Conservation (phyloP, 495 filamentous ascomycete genomes). For the Annulohypoxylon stygium region DNA sequence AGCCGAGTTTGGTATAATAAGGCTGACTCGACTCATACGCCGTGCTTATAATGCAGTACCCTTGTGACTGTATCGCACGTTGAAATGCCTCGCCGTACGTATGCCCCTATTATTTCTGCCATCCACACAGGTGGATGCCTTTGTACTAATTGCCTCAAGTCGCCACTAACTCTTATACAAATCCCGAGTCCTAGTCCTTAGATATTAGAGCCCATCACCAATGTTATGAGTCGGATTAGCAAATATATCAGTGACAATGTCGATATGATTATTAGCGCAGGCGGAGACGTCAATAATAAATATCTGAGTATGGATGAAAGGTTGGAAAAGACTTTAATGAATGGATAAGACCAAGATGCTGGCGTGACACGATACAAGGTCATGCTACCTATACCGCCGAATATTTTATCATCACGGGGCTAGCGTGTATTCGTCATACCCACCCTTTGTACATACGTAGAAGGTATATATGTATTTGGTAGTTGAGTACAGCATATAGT, state of each 20-base stretch:
- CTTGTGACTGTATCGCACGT: slow-evolving; percentile 30
- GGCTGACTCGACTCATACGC: slow-evolving; percentile 38
- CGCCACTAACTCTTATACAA: too few relatives aligned
- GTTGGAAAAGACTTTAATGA: background rate
- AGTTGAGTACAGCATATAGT: slow-evolving; percentile 7
- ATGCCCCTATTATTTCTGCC: background rate
- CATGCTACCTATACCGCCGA: slow-evolving; percentile 30
- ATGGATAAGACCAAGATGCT: slow-evolving; percentile 14
- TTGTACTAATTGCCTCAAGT: too few relatives aligned
- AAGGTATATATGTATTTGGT: background rate
- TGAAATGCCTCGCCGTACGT: slow-evolving; percentile 9
- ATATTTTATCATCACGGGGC: slow-evolving; percentile 39
- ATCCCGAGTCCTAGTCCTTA: too few relatives aligned
- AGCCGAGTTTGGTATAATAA: slow-evolving; percentile 39
- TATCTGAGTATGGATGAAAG: background rate
- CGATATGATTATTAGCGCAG: slow-evolving; percentile 4
- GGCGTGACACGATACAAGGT: slow-evolving; percentile 39
- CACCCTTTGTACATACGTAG: slow-evolving; percentile 16
- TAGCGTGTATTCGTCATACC: slow-evolving; percentile 40
- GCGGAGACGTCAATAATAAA: background rate
- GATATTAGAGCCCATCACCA: background rate
- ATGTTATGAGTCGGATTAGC: too few relatives aligned
- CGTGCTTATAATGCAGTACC: slow-evolving; percentile 5
- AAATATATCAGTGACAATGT: background rate
- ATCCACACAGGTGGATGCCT: too few relatives aligned